Evolutionary conservation across 2,329 filamentous ascomycete genomes (phyloP), one percentile per base, ranked within the genome.

Genomic region (Aspergillus brasiliensis): DNA sequence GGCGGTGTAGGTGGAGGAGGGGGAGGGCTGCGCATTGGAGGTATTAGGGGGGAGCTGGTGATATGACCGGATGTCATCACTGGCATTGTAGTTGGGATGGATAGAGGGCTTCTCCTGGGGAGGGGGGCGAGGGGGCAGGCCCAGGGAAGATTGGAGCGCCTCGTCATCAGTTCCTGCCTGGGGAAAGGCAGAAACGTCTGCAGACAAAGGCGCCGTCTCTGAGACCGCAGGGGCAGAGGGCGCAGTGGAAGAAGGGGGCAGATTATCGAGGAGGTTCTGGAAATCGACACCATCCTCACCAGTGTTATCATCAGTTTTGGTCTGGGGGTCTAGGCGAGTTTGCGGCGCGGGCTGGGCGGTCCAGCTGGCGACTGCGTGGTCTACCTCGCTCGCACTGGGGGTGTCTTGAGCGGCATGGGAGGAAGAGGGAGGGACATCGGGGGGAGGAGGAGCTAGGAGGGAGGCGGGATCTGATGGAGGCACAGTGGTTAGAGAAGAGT

Each of bases 181-280:
- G 59, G 69, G 68, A 62, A 69, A 54, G 19, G 55, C 57, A 59
- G 70, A 68, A 60, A 67, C 62, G 63, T 72, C 67, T 58, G 71
- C 67, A 47, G 62, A 59, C 53, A 71, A 67, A 48, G 66, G 58
- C 46, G 62, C 57, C 38, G 65, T 66, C 59, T 65, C 68, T 58
- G 68, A 62, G 59, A 68, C 56, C 51, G 66, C 55, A 63, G 66
- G 67, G 53, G 64, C 63, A 60, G 67, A 65, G 28, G 67, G 65
- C 63, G 68, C 69, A 56, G 71, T 65, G 46, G 67, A 65, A 28
- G 73, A 73, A 49, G 75, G 73, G 60, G 78, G 75, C 38, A 81
- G 74, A 67, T 80, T 81, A 73, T 81, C 79, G 68, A 82, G 75
- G 58, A 82, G 69, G 58, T 74, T 78, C 69, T 82, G 79, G 66